phyloP scores from a whole-genome alignment of 2,329 filamentous ascomycete genomes.

The Hymenoscyphus scutula region DNA sequence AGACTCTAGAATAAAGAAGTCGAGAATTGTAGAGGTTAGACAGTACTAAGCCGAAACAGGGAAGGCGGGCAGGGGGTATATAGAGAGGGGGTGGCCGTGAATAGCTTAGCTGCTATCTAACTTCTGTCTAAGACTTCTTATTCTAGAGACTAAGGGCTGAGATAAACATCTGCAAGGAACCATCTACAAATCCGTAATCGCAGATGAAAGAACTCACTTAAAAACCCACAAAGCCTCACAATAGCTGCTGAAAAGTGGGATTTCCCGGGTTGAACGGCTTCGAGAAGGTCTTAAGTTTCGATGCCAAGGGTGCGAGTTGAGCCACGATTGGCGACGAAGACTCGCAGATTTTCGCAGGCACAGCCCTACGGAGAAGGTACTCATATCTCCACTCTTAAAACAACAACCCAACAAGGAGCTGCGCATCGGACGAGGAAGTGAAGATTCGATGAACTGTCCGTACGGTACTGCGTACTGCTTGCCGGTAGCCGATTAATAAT shows the following conservation, averaged over 20 bases:
- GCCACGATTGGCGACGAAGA: slow-evolving; percentile 7
- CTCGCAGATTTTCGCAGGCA: not conserved
- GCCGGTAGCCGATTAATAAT: no score
- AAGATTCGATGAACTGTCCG: not conserved
- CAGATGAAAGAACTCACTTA: not conserved
- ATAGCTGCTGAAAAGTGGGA: not conserved
- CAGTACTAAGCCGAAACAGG: no score
- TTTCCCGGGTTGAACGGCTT: slow-evolving; percentile 3
- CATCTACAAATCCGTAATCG: not conserved
- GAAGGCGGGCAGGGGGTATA: no score
- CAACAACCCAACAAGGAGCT: not conserved
- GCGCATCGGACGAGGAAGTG: not conserved
- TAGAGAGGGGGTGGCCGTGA: no score
- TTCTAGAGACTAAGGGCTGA: no score
- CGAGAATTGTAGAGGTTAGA: no score
- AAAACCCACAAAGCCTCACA: slow-evolving; percentile 4
- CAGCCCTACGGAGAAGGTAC: not conserved
- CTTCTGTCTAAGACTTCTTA: no score
- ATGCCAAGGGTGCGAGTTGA: not conserved
- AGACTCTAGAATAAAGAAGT: no score
- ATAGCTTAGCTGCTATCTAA: no score
- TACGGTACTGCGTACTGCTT: no score
- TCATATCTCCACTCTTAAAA: no score
- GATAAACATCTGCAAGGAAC: slow-evolving; percentile 1
- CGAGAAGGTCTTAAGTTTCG: not conserved